A percentile compares a stretch with the other conserved stretches of the same genome.
Conservation (phyloP, 2,329 filamentous ascomycete genomes). For the Microdochium trichocladiopsis region DNA sequence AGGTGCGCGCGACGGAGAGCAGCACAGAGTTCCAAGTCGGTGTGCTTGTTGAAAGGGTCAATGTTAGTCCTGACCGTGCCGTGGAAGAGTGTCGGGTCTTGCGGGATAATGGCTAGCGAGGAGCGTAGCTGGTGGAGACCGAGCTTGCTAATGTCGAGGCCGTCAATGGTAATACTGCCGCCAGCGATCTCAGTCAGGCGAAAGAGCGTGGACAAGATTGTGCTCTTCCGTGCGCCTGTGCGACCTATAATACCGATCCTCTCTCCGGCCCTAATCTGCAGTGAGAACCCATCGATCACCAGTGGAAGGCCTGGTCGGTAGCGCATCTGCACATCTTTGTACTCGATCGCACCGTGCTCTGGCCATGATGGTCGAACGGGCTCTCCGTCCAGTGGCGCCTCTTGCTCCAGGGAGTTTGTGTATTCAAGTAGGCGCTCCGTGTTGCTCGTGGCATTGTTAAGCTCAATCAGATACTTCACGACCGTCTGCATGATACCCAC, state of each 20-base stretch:
- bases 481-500: no score
- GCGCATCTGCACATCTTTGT: constrained; percentile 60
- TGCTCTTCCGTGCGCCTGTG: constrained; percentile 71
- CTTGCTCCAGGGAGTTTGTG: no score
- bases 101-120: constrained; percentile 70
- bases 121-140: constrained; percentile 65
- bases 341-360: constrained; percentile 63
- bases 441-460: no score
- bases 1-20: constrained; percentile 51
- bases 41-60: constrained; percentile 65
- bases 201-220: constrained; percentile 64
- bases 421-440: no score
- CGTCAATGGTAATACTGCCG: constrained; percentile 64
- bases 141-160: constrained; percentile 61
- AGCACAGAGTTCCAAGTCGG: constrained; percentile 65
- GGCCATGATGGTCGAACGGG: no score
- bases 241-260: constrained; percentile 73
- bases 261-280: constrained; percentile 59
- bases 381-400: no score
- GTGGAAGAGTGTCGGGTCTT: constrained; percentile 67
- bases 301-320: constrained; percentile 60
- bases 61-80: constrained; percentile 67
- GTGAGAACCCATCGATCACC: constrained; percentile 60
- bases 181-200: constrained; percentile 63
- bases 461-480: no score